Evolutionary conservation across 192 early-diverging fungal species (phyloP), one percentile per base, ranked within the genome.

Genomic region (Coemansia furcata): DNA sequence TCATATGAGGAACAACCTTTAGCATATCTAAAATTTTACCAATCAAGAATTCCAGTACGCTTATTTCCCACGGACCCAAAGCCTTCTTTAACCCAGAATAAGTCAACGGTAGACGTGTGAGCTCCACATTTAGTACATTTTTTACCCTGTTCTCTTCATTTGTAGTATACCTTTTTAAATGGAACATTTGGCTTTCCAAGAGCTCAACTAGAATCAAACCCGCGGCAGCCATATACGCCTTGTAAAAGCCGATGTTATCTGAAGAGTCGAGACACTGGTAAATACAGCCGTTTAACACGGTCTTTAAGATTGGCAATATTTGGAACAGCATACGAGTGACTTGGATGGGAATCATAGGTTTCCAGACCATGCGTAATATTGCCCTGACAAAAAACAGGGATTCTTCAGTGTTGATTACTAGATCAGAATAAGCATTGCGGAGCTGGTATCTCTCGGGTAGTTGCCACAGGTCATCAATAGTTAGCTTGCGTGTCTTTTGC

Each of bases 301-400:
- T 40, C 23, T 43, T 19, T 1, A 38, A 19, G 12, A 74, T 58
- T 15, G 23, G n/a, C 3, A 63, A 36, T 7, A 47, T 42, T 32
- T 67, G 39, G 0, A 65, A n/a, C 37, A 73, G 10, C 23, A 58
- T 52, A 3, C 46, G 36, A 6, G 68, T 4, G 4, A 71, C 36
- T 11, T 55, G 66, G n/a, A 79, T 35, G 3, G 77, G 77, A 10
- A 79, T 37, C 54, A 73, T 12, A 10, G 77, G 77, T 26, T 68
- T 60, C 77, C 77, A 79, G 3, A 68, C 38, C 72, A 79, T 73
- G 5, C 77, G 71, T 0, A 58, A 10, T 40, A 79, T 60, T 15
- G 72, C 77, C 8, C 68, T 67, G 19, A 71, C 44, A 39, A 79
- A 36, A 38, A 79, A 79, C 40, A 79, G 30, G 3, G 67, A 35